These are phyloP conservation scores for Aspergillus fischeri DNA, from an alignment of 2,329 filamentous ascomycete species.

Conservation along the genomic window DNA sequence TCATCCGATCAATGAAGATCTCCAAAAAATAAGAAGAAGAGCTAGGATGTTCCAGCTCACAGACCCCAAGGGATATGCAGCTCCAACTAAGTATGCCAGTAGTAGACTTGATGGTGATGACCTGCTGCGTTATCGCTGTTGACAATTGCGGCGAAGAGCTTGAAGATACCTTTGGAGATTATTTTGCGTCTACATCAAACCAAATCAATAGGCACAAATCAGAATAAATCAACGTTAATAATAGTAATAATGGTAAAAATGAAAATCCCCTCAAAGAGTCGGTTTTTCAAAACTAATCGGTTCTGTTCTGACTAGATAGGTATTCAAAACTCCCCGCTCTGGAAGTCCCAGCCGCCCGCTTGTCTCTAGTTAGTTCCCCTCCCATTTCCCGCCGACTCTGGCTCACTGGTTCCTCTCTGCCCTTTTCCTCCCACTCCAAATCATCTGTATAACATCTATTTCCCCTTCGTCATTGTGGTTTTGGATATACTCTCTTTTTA, in stretches of 20 bases:
- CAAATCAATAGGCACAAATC: background rate
- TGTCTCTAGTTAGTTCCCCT: constrained; percentile 15
- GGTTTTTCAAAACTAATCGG: constrained; percentile 2
- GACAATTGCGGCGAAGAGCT: too few species aligned
- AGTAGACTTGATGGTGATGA: background rate
- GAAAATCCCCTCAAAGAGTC: background rate
- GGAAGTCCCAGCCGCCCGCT: constrained; percentile 15
- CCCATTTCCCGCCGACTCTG: constrained; percentile 13
- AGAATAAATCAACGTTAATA: background rate
- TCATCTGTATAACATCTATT: constrained; percentile 27
- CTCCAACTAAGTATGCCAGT: background rate
- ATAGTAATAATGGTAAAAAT: background rate
- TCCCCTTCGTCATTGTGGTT: constrained; percentile 17
- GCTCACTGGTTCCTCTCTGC: constrained; percentile 14
- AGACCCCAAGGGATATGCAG: background rate
- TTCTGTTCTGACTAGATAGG: background rate
- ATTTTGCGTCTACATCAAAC: background rate
- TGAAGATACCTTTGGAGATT: too few species aligned
- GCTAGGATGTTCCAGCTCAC: background rate
- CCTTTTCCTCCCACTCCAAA: constrained; percentile 9
- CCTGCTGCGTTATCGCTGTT: background rate
- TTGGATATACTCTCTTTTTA: constrained; percentile 4
- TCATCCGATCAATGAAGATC: background rate
- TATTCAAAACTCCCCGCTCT: background rate
- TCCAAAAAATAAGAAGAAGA: background rate